phyloP scores from a whole-genome alignment of 257 asterid species.

The Nicotiana benthamiana region DNA sequence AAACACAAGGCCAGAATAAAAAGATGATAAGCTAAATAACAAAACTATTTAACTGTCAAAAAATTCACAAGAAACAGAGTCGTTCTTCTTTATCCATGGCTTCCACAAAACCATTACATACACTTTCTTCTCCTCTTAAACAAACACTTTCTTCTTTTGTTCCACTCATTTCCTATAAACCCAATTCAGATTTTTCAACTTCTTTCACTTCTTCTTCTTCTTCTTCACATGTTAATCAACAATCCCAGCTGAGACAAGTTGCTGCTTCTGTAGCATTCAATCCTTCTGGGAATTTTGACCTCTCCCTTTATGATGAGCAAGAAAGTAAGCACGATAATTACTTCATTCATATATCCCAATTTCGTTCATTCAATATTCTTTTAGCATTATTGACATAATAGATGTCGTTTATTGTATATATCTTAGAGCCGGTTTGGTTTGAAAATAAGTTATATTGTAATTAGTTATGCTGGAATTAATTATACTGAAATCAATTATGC shows the following conservation, averaged over 20 bases:
- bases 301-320: slow-evolving; percentile 56
- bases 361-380: neutral
- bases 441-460: no score
- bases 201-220: slow-evolving; percentile 9
- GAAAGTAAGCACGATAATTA: slow-evolving; percentile 13
- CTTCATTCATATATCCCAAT: neutral
- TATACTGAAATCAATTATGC: no score
- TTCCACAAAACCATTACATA: slow-evolving; percentile 41
- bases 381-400: neutral
- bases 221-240: neutral
- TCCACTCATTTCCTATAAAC: slow-evolving; percentile 32
- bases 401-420: neutral
- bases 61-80: neutral
- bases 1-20: slow-evolving; percentile 17
- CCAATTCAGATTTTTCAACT: slow-evolving; percentile 7
- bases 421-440: no score
- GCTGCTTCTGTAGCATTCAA: slow-evolving; percentile 53
- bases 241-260: slow-evolving; percentile 20
- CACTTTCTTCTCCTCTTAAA: slow-evolving; percentile 39
- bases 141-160: slow-evolving; percentile 17
- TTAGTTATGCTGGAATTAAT: no score
- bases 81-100: slow-evolving; percentile 35
- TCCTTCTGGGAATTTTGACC: slow-evolving; percentile 71
- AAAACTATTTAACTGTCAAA: neutral
- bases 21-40: neutral